Base-by-base conservation (phyloP, 2,329 filamentous ascomycete species). In the Pseudocercospora fijiensis region DNA sequence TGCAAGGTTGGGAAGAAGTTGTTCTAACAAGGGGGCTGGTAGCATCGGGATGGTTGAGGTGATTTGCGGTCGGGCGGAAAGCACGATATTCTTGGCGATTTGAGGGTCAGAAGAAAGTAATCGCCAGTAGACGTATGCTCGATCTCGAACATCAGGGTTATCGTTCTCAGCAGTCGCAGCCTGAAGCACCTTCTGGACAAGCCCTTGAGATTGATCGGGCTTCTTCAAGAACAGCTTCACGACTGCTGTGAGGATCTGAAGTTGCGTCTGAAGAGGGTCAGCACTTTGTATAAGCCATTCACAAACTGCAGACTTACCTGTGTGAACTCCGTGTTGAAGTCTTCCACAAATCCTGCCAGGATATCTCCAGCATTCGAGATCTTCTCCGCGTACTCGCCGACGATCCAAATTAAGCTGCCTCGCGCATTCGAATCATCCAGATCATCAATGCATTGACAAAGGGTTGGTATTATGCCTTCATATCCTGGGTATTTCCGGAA, bases 281-380 rank as follows among this genome's bases (percentile, higher is more conserved):
- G 77, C 63, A 57, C 20, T 30, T 24, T 26, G 10, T 9, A 9
- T 3, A 13, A 6, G 37, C 10, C 2, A 22, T 8, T 7, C 27
- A 33, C 27, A 52, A 18, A 4, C 5, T 27, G 30, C 3, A 8
- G 37, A 9, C 85, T 70, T 76, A 91, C 90, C 83, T 96, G 94
- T 58, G 93, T 95, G 75, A 97, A 98, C 77, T 99, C 95, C 76
- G 98, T 95, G 76, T 90, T 90, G 77, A 99, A 98, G 0, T 88
- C 89, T 61, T 98, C 95, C 11, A 97, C 94, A 74, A 99, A 99
- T 18, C 90, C 88, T 58, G 88, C 85, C 64, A 99, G 79, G 67
- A 99, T 98, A 71, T 98, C 92, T 68, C 93, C 92, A n/a, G 95
- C 95, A 72, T 99, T 98, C 80, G 87, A 96, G 74, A 99, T 99